Conservation (phyloP, 352 stramenopile species). For the Phytophthora pistaciae region DNA sequence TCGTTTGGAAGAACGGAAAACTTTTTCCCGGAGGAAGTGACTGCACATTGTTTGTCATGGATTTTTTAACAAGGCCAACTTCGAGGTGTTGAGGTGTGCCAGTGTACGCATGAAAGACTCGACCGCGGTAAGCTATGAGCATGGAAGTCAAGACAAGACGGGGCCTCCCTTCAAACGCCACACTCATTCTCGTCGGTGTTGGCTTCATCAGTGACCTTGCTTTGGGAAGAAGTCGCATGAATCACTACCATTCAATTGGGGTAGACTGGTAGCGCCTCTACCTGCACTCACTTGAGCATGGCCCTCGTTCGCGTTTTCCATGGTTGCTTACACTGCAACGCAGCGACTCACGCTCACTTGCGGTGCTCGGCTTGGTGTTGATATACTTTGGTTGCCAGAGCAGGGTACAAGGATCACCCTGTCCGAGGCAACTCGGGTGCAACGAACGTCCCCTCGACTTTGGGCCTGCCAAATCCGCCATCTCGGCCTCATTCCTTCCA, state of each 20-base stretch:
- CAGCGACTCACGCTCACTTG: slow-evolving; percentile 5
- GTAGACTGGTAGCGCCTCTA: neutral
- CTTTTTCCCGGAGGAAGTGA: neutral
- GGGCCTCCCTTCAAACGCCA: neutral
- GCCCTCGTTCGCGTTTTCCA: neutral
- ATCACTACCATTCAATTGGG: neutral
- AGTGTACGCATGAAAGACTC: no score
- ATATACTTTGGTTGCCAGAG: neutral
- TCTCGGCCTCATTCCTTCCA: slow-evolving; percentile 19
- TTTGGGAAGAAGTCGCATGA: neutral
- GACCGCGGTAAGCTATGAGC: neutral
- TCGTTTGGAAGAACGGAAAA: neutral
- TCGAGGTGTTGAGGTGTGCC: no score
- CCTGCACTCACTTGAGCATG: neutral
- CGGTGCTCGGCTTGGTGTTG: neutral
- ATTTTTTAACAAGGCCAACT: no score
- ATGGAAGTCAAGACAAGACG: neutral
- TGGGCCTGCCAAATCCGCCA: slow-evolving; percentile 11
- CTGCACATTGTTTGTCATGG: no score
- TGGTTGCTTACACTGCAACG: slow-evolving; percentile 1
- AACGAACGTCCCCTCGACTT: neutral
- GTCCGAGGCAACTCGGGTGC: neutral
- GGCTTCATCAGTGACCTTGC: neutral
- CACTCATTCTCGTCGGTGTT: neutral
- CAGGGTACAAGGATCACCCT: neutral